These are phyloP conservation scores for Solanum medicagineum DNA, from an alignment of 257 asterid genomes.

Conservation along the genomic window DNA sequence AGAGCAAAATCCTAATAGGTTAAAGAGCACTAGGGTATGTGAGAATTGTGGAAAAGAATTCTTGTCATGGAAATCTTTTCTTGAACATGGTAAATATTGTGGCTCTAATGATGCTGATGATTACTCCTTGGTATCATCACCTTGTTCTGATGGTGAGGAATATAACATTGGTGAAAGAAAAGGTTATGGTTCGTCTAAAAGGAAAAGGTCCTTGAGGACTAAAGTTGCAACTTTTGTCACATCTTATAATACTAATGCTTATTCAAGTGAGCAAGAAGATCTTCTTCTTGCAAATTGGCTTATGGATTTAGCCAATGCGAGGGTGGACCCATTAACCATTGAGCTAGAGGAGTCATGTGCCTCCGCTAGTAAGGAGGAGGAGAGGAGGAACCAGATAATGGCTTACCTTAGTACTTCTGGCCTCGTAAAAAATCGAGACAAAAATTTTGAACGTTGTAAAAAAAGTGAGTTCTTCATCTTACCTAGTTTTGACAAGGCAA, in stretches of 20 bases:
- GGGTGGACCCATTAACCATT: constrained; percentile 19
- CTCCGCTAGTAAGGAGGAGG: constrained; percentile 65
- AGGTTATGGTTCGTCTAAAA: constrained; percentile 52
- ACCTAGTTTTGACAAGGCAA: constrained; percentile 15
- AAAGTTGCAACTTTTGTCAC: constrained; percentile 36
- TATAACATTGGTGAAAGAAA: constrained; percentile 11
- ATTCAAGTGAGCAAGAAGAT: constrained; percentile 58
- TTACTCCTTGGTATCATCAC: constrained; percentile 54
- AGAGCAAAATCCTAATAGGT: constrained; percentile 80
- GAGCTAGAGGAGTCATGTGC: constrained; percentile 76
- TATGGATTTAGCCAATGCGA: constrained; percentile 57
- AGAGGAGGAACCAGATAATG: constrained; percentile 20
- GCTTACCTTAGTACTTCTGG: constrained; percentile 3
- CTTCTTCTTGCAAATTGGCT: constrained; percentile 66
- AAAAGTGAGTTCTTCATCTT: background rate
- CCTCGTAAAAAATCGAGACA: background rate
- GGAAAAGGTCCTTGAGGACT: constrained; percentile 69
- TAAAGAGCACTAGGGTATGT: constrained; percentile 60
- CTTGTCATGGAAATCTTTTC: constrained; percentile 79
- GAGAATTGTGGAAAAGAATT: constrained; percentile 92
- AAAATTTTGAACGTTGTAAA: background rate
- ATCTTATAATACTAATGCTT: background rate
- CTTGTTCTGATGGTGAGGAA: constrained; percentile 38
- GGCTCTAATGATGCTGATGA: constrained; percentile 62
- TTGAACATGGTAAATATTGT: constrained; percentile 81